phyloP scores from a whole-genome alignment of 2,329 filamentous ascomycete species.

The Fusarium nodosum region DNA sequence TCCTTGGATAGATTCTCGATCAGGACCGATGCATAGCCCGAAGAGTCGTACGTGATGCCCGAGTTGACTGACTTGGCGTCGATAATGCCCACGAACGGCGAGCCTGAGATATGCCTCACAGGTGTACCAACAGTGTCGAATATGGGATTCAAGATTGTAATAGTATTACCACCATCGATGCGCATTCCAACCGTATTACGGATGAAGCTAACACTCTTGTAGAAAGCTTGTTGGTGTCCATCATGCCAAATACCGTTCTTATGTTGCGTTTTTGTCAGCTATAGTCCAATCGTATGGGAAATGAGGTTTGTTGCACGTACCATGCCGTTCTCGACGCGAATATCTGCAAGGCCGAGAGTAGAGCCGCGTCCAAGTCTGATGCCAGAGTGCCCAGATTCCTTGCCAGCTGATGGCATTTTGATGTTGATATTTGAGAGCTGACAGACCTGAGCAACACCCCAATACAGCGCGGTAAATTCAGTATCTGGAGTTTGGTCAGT shows the following conservation, averaged over 20 bases:
- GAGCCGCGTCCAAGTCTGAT: conserved; percentile 4
- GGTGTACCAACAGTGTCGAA: background rate
- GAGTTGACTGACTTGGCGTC: background rate
- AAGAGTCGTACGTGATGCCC: background rate
- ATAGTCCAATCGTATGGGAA: no score
- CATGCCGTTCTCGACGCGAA: background rate
- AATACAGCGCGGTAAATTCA: background rate
- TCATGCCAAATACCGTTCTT: conserved; percentile 6
- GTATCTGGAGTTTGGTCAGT: background rate
- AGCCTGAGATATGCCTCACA: background rate
- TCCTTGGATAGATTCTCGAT: background rate
- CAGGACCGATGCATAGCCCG: background rate
- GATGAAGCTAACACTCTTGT: background rate
- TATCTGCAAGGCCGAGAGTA: background rate
- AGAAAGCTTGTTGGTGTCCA: conserved; percentile 3
- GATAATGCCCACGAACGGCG: background rate
- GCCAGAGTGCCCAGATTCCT: background rate
- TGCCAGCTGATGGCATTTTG: background rate
- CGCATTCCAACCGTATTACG: background rate
- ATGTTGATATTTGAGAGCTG: background rate
- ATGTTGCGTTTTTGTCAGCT: background rate
- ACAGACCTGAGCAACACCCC: conserved; percentile 5
- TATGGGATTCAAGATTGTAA: background rate
- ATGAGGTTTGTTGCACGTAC: background rate
- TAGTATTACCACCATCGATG: background rate